phyloP scores from a whole-genome alignment of 495 filamentous ascomycete species.

The Patellaria atrata region DNA sequence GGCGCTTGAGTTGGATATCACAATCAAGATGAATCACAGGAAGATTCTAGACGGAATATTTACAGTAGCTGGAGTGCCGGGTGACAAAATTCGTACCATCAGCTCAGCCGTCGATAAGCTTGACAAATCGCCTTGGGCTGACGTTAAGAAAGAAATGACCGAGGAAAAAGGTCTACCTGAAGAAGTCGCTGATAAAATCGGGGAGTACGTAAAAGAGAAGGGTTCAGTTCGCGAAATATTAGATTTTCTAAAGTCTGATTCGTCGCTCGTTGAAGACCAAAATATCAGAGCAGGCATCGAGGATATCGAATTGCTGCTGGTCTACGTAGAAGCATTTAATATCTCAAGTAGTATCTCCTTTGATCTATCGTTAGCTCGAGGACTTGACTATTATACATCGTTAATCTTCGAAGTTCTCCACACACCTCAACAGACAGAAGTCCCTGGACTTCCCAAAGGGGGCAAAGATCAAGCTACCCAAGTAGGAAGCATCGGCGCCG shows the following conservation, averaged over 20 bases:
- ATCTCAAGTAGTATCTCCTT: constrained; percentile 60
- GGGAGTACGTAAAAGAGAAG: constrained; percentile 59
- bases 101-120: constrained; percentile 90
- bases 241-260: constrained; percentile 43
- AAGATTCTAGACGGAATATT: constrained; percentile 92
- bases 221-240: constrained; percentile 51
- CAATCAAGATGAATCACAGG: constrained; percentile 90
- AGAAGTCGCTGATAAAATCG: constrained; percentile 70
- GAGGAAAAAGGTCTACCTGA: constrained; percentile 72
- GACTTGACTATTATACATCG: constrained; percentile 88
- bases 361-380: constrained; percentile 70
- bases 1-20: constrained; percentile 51
- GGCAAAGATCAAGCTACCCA: constrained; percentile 19
- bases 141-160: constrained; percentile 84
- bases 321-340: constrained; percentile 64
- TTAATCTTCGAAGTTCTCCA: constrained; percentile 85
- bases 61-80: constrained; percentile 74
- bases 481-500: constrained; percentile 77
- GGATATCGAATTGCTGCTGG: constrained; percentile 69
- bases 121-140: constrained; percentile 78
- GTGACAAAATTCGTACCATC: constrained; percentile 72
- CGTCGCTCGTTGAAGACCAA: constrained; percentile 48
- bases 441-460: constrained; percentile 47
- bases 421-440: too few species aligned
- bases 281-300: constrained; percentile 62